Evolutionary conservation across 2,329 filamentous ascomycete species (phyloP).

Genomic region (Apiospora saccharicola): DNA sequence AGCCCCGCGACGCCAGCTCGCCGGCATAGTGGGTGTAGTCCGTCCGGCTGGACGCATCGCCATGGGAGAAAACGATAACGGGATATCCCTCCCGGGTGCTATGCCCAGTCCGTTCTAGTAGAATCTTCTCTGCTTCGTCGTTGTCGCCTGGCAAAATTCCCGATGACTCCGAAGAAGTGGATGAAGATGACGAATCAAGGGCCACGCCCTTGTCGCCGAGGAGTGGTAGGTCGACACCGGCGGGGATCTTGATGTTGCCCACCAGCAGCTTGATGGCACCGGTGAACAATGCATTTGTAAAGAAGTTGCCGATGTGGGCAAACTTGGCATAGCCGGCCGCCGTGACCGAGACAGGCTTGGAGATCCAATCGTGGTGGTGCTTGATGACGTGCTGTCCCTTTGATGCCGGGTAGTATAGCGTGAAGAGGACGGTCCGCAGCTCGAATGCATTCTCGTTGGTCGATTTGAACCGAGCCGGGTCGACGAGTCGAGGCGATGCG

Average conservation of each 20-base stretch:
- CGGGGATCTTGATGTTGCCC: slow-evolving; percentile 55
- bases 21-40: slow-evolving; percentile 61
- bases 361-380: slow-evolving; percentile 53
- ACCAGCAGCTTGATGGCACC: slow-evolving; percentile 51
- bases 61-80: slow-evolving; percentile 60
- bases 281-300: slow-evolving; percentile 52
- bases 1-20: slow-evolving; percentile 57
- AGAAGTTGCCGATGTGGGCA: slow-evolving; percentile 51
- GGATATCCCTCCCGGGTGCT: slow-evolving; percentile 42
- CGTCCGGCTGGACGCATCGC: slow-evolving; percentile 57
- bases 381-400: slow-evolving; percentile 35
- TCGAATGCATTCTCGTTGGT: slow-evolving; percentile 51
- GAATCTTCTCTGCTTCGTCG: slow-evolving; percentile 35
- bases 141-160: slow-evolving; percentile 20
- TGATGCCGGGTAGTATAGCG: slow-evolving; percentile 55
- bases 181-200: background rate
- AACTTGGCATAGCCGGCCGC: slow-evolving; percentile 56
- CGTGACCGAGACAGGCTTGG: slow-evolving; percentile 51
- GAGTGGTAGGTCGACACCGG: slow-evolving; percentile 55
- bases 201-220: slow-evolving; percentile 31
- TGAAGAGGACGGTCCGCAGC: slow-evolving; percentile 56
- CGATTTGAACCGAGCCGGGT: slow-evolving; percentile 48
- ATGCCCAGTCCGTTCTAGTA: slow-evolving; percentile 27
- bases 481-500: slow-evolving; percentile 37
- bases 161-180: background rate